A percentile compares a stretch with the other conserved stretches of the same genome.
These are phyloP conservation scores for Ophiocordyceps unilateralis DNA, from an alignment of 2,329 filamentous ascomycete species.

Conservation along the genomic window DNA sequence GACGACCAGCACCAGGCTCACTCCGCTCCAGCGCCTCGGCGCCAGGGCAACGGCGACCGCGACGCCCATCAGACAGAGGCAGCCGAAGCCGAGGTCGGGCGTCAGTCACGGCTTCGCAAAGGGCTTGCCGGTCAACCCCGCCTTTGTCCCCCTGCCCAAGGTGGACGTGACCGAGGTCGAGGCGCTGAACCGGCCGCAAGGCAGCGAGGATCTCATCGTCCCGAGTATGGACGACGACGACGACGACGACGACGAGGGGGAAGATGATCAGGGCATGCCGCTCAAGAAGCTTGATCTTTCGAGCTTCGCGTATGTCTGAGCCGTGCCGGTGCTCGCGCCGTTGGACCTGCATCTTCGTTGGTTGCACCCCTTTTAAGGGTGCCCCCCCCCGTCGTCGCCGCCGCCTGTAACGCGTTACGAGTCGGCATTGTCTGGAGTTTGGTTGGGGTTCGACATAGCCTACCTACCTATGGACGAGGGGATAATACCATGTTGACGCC, in stretches of 20 bases:
- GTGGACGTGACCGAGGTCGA: constrained; percentile 36
- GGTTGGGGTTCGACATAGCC: background rate
- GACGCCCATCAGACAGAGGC: constrained; percentile 10
- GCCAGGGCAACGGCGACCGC: constrained; percentile 26
- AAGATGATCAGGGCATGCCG: constrained; percentile 15
- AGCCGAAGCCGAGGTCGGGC: constrained; percentile 11
- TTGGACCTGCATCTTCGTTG: background rate
- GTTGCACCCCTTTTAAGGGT: too few relatives aligned
- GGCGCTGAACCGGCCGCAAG: constrained; percentile 27
- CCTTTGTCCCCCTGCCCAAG: constrained; percentile 36
- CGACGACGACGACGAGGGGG: too few relatives aligned
- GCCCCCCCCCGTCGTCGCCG: too few relatives aligned
- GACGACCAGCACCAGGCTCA: constrained; percentile 25
- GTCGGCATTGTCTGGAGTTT: background rate
- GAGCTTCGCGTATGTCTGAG: constrained; percentile 24
- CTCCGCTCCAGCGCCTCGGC: constrained; percentile 36
- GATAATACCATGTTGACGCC: too few relatives aligned
- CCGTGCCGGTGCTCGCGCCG: background rate
- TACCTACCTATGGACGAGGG: background rate
- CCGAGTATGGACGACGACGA: constrained; percentile 28
- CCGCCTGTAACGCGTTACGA: background rate
- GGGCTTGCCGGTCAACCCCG: constrained; percentile 29
- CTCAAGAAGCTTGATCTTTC: constrained; percentile 27
- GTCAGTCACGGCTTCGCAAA: constrained; percentile 11
- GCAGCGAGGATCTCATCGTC: constrained; percentile 39